Conservation (phyloP, 495 filamentous ascomycete species). For the Lepidopterella palustris region DNA sequence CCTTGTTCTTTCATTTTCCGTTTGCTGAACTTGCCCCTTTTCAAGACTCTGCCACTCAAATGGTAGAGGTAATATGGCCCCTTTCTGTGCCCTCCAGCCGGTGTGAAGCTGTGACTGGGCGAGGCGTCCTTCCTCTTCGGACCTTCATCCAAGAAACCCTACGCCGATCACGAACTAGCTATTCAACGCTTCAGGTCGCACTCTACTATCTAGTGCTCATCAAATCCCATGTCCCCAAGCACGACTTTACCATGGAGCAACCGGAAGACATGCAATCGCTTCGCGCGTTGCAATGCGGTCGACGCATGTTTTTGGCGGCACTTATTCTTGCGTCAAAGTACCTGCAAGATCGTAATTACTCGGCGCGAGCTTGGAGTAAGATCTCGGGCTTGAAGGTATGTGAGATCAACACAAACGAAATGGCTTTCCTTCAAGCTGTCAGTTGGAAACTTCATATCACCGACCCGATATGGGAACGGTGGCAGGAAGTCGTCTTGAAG, state of each 20-base stretch:
- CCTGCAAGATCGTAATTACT: slow-evolving; percentile 95
- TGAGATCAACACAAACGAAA: slow-evolving; percentile 96
- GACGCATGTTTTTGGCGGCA: slow-evolving; percentile 93
- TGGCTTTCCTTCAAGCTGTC: slow-evolving; percentile 83
- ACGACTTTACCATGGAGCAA: slow-evolving; percentile 84
- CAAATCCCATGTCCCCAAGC: slow-evolving; percentile 77
- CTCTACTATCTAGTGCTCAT: slow-evolving; percentile 94
- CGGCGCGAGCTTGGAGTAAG: slow-evolving; percentile 95
- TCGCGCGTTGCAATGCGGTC: slow-evolving; percentile 89
- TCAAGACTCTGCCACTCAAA: slow-evolving; percentile 92
- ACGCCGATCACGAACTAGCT: slow-evolving; percentile 88
- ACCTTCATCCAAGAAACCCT: slow-evolving; percentile 97
- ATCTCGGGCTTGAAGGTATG: slow-evolving; percentile 84
- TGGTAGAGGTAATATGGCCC: slow-evolving; percentile 98
- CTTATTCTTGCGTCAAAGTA: slow-evolving; percentile 95
- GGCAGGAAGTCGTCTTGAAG: slow-evolving; percentile 85
- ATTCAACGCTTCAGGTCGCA: slow-evolving; percentile 93
- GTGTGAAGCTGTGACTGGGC: slow-evolving; percentile 44
- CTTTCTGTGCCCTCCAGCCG: slow-evolving; percentile 53
- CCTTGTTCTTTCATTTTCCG: slow-evolving; percentile 16
- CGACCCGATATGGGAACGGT: slow-evolving; percentile 78
- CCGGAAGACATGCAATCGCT: slow-evolving; percentile 61
- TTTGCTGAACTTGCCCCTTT: slow-evolving; percentile 30
- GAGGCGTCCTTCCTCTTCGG: slow-evolving; percentile 76
- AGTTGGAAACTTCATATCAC: slow-evolving; percentile 93